These are phyloP conservation scores for Didymellaceae sp. DNA, from an alignment of 2,329 filamentous ascomycete species.

Conservation along the genomic window DNA sequence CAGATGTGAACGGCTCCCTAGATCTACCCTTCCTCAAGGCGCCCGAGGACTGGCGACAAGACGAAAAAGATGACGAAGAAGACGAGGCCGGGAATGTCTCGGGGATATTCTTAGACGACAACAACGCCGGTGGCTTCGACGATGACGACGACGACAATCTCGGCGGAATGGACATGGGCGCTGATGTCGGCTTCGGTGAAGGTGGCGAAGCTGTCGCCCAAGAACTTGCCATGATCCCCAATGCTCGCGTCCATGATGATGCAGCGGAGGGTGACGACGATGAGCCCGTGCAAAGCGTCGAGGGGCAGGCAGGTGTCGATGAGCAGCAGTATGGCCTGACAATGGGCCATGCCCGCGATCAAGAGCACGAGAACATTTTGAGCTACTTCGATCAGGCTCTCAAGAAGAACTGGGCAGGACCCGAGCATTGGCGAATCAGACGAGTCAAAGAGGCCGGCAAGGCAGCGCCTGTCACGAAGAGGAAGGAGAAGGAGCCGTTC, in stretches of 20 bases:
- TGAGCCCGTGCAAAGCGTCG: slow-evolving; percentile 54
- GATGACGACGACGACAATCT: slow-evolving; percentile 72
- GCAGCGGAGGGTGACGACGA: slow-evolving; percentile 61
- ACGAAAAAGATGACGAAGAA: slow-evolving; percentile 66
- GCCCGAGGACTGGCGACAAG: slow-evolving; percentile 81
- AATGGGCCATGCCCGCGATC: slow-evolving; percentile 71
- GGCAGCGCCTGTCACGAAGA: slow-evolving; percentile 63
- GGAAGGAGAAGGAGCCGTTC: slow-evolving; percentile 96
- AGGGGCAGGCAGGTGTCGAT: slow-evolving; percentile 59
- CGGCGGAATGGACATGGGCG: slow-evolving; percentile 65
- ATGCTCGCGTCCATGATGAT: slow-evolving; percentile 78
- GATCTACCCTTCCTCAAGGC: slow-evolving; percentile 93
- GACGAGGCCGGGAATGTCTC: slow-evolving; percentile 67
- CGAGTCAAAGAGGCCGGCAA: slow-evolving; percentile 81
- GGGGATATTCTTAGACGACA: slow-evolving; percentile 84
- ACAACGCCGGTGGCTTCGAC: slow-evolving; percentile 82
- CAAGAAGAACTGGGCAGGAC: slow-evolving; percentile 96
- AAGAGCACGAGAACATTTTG: slow-evolving; percentile 92
- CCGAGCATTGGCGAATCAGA: slow-evolving; percentile 98
- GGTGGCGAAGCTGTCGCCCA: slow-evolving; percentile 95
- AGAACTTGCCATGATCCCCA: slow-evolving; percentile 84
- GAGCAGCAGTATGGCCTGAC: slow-evolving; percentile 79
- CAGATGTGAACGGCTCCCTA: slow-evolving; percentile 81
- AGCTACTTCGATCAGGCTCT: slow-evolving; percentile 96
- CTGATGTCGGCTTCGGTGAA: slow-evolving; percentile 86